Evolutionary conservation across 164 flowering plant species (phyloP), one percentile per base, ranked within the genome.

Genomic region (Sedum album): DNA sequence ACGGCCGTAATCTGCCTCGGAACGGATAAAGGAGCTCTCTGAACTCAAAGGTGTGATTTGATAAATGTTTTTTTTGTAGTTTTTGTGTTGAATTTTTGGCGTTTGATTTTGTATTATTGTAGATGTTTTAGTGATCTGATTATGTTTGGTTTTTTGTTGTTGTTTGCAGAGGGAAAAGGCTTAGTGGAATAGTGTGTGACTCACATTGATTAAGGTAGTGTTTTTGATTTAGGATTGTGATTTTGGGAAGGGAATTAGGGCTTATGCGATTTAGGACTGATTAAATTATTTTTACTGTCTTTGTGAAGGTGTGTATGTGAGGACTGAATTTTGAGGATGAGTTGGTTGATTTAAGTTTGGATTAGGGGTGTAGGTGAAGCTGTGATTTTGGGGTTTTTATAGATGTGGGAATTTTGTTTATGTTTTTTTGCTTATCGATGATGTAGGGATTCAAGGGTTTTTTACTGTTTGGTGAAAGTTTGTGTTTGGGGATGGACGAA

Each of bases 401-500:
- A 41, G 46, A 2, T 11, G 46, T 2, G 48, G 48, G 20, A 44
- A 18, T 13, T 17, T 44, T 44, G 15, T 44, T 44, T 44, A 44
- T 44, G 38, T 44, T 44, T 2, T 44, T 13, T 1, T 44, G 10
- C 15, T 44, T 44, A 44, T 44, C 15, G 15, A 2, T 44, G 48
- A 44, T 44, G 18, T 44, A 44, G 48, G 48, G 48, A 63, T 78
- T 33, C 72, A 76, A 73, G 79, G 64, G 66, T 33, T 25, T 49
- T 31, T 26, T 15, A 66, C 65, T 42, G 11, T 71, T 46, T 25
- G 57, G 69, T 68, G 53, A 35, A 60, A 2, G 11, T 41, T 72
- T 70, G 81, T 76, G 78, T 35, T 57, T 69, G 66, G 74, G 66
- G 55, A 81, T 81, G 82, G 82, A 75, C 11, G 61, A 55, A 26